Evolutionary conservation across 352 stramenopile genomes (phyloP).

Genomic region (Phytophthora quininea): DNA sequence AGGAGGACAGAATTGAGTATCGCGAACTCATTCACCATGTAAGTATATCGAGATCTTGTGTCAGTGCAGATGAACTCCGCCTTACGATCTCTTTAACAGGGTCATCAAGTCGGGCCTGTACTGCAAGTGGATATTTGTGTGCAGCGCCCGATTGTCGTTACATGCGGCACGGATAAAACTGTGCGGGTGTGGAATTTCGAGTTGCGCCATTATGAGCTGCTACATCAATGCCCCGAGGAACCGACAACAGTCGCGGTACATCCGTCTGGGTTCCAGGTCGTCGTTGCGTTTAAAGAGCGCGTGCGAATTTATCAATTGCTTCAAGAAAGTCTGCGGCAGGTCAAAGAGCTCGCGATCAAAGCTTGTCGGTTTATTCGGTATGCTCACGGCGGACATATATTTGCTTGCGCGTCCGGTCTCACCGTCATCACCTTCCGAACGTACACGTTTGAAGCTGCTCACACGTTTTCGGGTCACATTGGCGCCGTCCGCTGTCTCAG

Average conservation of each 20-base stretch:
- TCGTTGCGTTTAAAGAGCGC: constrained; percentile 82
- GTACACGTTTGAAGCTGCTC: constrained; percentile 71
- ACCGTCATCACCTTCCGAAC: constrained; percentile 67
- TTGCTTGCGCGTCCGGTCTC: constrained; percentile 71
- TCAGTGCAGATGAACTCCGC: background rate
- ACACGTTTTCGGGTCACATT: constrained; percentile 86
- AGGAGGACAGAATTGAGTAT: constrained; percentile 76
- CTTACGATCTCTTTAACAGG: constrained; percentile 27
- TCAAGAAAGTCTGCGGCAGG: constrained; percentile 65
- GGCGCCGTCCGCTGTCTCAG: constrained; percentile 64
- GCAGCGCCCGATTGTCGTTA: constrained; percentile 81
- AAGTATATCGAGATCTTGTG: constrained; percentile 12
- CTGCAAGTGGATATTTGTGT: constrained; percentile 85
- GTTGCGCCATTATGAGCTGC: constrained; percentile 61
- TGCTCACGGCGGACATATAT: constrained; percentile 73
- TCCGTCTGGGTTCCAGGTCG: constrained; percentile 69
- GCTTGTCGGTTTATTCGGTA: constrained; percentile 65
- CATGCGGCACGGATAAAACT: constrained; percentile 84
- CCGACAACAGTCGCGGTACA: constrained; percentile 66
- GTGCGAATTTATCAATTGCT: constrained; percentile 78
- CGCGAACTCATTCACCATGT: constrained; percentile 64
- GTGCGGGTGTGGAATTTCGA: constrained; percentile 91
- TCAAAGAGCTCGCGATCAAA: constrained; percentile 74
- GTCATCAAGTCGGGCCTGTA: constrained; percentile 63
- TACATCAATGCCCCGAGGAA: constrained; percentile 70